Evolutionary conservation across 1,139 yeast species (phyloP).

Genomic region (Tardiomyces blankii): DNA sequence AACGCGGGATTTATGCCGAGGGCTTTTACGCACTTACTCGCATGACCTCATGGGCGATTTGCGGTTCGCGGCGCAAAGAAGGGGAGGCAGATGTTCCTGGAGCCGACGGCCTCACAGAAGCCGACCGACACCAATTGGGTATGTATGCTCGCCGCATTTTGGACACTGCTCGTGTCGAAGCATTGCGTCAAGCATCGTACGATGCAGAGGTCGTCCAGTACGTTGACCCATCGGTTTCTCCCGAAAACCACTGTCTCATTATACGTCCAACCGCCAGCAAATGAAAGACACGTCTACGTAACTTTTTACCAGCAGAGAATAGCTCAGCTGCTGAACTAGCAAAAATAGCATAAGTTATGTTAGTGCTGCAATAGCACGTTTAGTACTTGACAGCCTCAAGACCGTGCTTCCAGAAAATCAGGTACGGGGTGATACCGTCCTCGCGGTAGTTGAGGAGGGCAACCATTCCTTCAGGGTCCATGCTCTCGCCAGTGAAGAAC

Average conservation of each 20-base stretch:
- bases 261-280: too few relatives aligned
- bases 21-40: conserved; percentile 49
- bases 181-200: conserved; percentile 30
- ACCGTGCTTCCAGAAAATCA: conserved; percentile 99
- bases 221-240: conserved; percentile 43
- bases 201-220: conserved; percentile 44
- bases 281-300: too few relatives aligned
- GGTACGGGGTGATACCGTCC: conserved; percentile 97
- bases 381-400: conserved; percentile 80
- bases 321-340: too few relatives aligned
- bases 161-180: conserved; percentile 47
- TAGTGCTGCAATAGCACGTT: conserved; percentile 14
- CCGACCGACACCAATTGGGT: conserved; percentile 49
- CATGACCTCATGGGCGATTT: conserved; percentile 82
- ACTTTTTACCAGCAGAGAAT: conserved; percentile 11
- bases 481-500: conserved; percentile 98
- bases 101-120: conserved; percentile 30
- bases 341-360: background rate
- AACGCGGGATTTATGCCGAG: conserved; percentile 17
- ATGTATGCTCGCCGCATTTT: conserved; percentile 55
- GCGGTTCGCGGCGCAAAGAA: conserved; percentile 41
- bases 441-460: conserved; percentile 99
- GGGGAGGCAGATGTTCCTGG: conserved; percentile 12
- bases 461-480: conserved; percentile 99
- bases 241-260: conserved; percentile 57